Evolutionary conservation across 441 rosid species (phyloP).

Genomic region (Adansonia madagascariensis): DNA sequence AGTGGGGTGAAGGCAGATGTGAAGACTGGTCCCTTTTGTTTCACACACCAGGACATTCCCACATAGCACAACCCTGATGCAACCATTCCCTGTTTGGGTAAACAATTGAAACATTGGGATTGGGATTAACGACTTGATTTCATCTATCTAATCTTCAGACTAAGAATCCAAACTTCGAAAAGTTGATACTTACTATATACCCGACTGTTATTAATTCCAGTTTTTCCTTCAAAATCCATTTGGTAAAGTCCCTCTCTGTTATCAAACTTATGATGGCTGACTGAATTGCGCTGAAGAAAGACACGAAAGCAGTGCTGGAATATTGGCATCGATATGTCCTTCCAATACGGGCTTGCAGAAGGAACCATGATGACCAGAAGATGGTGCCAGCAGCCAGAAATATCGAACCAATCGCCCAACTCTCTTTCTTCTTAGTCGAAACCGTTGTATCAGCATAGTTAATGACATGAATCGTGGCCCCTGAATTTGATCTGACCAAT

Average conservation of each 20-base stretch:
- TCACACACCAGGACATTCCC: conserved; percentile 52
- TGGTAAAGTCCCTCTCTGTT: conserved; percentile 41
- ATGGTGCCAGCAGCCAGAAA: conserved; percentile 38
- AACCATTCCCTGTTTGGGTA: conserved; percentile 48
- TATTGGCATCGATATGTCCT: conserved; percentile 56
- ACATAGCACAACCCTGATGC: conserved; percentile 55
- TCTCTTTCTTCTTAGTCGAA: conserved; percentile 31
- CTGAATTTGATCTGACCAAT: conserved; percentile 36
- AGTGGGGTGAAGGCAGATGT: conserved; percentile 49
- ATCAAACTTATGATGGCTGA: conserved; percentile 51
- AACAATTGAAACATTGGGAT: background rate
- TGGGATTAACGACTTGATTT: background rate
- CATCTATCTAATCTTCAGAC: background rate
- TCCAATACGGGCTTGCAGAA: conserved; percentile 53
- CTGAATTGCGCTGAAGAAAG: conserved; percentile 59
- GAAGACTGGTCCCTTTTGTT: conserved; percentile 48
- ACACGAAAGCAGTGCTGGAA: conserved; percentile 61
- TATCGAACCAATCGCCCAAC: conserved; percentile 54
- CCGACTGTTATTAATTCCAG: conserved; percentile 44
- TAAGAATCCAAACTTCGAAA: background rate
- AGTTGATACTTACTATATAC: conserved; percentile 48
- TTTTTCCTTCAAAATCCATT: conserved; percentile 55
- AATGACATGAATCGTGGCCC: conserved; percentile 14
- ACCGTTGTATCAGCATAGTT: conserved; percentile 17
- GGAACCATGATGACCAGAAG: conserved; percentile 66